Base-by-base conservation (phyloP, 2,329 filamentous ascomycete genomes). In the Acrocalymma vagum region DNA sequence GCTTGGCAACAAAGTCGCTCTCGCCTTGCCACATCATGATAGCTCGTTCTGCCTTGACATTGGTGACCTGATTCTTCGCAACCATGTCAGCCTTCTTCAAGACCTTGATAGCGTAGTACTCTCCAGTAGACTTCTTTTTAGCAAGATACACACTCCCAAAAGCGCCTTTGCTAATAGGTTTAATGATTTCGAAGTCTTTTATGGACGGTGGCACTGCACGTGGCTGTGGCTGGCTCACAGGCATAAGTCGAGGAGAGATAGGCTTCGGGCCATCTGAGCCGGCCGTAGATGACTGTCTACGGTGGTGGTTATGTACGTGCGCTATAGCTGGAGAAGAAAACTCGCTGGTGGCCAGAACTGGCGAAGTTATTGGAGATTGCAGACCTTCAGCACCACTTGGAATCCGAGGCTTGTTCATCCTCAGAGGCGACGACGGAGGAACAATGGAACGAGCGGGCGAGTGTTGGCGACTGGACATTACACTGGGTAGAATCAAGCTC, bases 21-120 rank as follows among this genome's bases (percentile, higher is more conserved):
- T 97, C 91, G 15, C 94, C 94, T 73, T 99, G 94, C 90, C 94
- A 97, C 94, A 99, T 99, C 94, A 99, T 97, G 65, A 99, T 99
- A 15, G 95, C 95, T 54, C 94, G 84, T 72, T 99, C 94, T 7
- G 95, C 94, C 72, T 99, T 97, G 62, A 99, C 94, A 63, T 99
- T 99, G 55, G 94, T 96, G 57, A 99, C 92, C 67, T 99, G 94
- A 68, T 99, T 99, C 73, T 99, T 99, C 48, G 94, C 94, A 49
- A 99, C 90, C 94, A 99, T 99, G 76, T 99, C 94, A n/a, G 94
- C 92, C 72, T 99, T 99, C 67, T 97, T 97, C 45, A 99, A 72
- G 1, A 97, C 94, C 66, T 99, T 99, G 75, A 99, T 97, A 8
- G 94, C 94, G 68, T 93, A 99, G 70, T 99, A 99, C 62, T 99